Base-by-base conservation (phyloP, 1,139 yeast genomes). In the Diutina scorzettiae region DNA sequence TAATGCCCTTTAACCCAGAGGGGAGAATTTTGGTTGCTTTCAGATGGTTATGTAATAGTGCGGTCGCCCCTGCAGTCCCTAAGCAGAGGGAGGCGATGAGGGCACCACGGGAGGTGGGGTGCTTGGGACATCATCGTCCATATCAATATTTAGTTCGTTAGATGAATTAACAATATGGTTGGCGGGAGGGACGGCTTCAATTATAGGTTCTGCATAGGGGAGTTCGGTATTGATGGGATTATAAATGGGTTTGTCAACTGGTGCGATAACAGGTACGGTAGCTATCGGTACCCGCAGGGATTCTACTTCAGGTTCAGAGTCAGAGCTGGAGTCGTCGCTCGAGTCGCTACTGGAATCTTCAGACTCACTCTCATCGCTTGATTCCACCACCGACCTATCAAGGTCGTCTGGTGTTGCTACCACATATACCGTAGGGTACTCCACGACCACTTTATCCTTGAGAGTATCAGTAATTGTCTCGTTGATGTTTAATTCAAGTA, bases 31-130 rank as follows among this genome's bases (percentile, higher is more conserved):
- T n/a, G n/a, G n/a, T n/a, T n/a, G n/a, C n/a, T n/a, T n/a, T n/a
- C n/a, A n/a, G n/a, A n/a, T n/a, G n/a, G n/a, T n/a, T n/a, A n/a
- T n/a, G n/a, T n/a, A n/a, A n/a, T n/a, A n/a, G n/a, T n/a, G n/a
- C n/a, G n/a, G n/a, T n/a, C n/a, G n/a, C n/a, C n/a, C n/a, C n/a
- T n/a, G n/a, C n/a, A n/a, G n/a, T n/a, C 12, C 12, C 14, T 20
- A 32, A 19, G 37, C 37, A 5, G 37, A 32, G 14, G 37, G 37
- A 19, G 37, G 37, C 16, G 37, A 32, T 11, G 36, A 14, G n/a
- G 20, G 23, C 8, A 12, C 6, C 12, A 19, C n/a, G 12, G 18
- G 23, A 5, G 23, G 16, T 3, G 37, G 37, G n/a, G 37, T 18
- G 3, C 9, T 20, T 24, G 24, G 24, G 11, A 32, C 24, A 20